A percentile compares a stretch with the other conserved stretches of the same genome.
Conservation (phyloP, 148 eudicot species). For the Pouteria glomerata region DNA sequence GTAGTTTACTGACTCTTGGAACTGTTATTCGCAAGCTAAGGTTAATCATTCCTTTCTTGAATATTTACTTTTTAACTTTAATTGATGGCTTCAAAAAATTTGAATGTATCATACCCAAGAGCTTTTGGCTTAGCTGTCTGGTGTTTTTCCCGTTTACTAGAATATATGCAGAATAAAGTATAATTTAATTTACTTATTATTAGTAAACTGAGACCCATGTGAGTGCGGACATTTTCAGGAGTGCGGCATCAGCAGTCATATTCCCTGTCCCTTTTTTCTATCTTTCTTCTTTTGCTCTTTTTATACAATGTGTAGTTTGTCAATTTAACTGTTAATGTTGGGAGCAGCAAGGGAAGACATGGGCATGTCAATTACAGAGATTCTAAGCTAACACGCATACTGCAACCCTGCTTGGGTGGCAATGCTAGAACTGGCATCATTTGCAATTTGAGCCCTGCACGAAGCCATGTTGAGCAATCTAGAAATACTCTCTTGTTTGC, state of each 20-base stretch:
- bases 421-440: conserved; percentile 93
- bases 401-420: conserved; percentile 91
- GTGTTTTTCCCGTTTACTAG: no score
- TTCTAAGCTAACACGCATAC: conserved; percentile 85
- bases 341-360: conserved; percentile 81
- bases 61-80: neutral
- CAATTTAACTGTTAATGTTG: neutral
- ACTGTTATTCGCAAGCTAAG: conserved; percentile 96
- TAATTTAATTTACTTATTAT: no score
- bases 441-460: conserved; percentile 89
- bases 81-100: neutral
- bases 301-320: neutral
- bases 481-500: conserved; percentile 90
- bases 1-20: conserved; percentile 84
- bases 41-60: conserved; percentile 27
- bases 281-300: neutral
- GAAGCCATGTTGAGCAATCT: conserved; percentile 87
- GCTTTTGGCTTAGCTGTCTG: no score
- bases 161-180: no score
- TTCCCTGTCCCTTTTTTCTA: neutral
- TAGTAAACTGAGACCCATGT: neutral
- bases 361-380: conserved; percentile 90
- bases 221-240: neutral
- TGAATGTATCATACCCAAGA: no score
- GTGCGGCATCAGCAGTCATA: neutral